These are phyloP conservation scores for Periconia digitata DNA, from an alignment of 2,329 filamentous ascomycete genomes.

Conservation along the genomic window DNA sequence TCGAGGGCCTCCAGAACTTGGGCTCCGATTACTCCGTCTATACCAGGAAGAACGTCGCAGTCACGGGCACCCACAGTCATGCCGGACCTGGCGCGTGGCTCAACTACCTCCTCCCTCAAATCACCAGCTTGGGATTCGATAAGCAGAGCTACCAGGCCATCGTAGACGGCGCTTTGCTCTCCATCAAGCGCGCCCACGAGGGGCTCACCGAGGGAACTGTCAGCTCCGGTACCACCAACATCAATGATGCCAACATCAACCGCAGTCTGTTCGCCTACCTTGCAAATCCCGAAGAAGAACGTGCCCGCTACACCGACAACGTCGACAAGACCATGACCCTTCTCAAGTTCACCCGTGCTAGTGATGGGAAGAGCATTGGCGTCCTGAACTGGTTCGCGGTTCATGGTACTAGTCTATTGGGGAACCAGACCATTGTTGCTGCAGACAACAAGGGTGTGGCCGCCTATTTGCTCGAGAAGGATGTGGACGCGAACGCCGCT, in stretches of 20 bases:
- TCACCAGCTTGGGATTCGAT: conserved; percentile 84
- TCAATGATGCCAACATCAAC: conserved; percentile 81
- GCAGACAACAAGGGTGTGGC: conserved; percentile 98
- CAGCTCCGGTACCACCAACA: conserved; percentile 67
- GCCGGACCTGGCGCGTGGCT: conserved; percentile 90
- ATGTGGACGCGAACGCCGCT: conserved; percentile 51
- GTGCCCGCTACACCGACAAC: conserved; percentile 65
- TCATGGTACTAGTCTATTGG: conserved; percentile 86
- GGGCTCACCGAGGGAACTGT: conserved; percentile 70
- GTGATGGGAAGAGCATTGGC: conserved; percentile 75
- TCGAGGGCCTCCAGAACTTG: conserved; percentile 69
- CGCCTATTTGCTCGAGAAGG: conserved; percentile 79
- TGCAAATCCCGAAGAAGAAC: conserved; percentile 77
- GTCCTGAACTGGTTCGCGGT: conserved; percentile 89
- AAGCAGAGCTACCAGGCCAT: conserved; percentile 86
- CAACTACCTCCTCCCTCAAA: conserved; percentile 90
- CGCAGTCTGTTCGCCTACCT: conserved; percentile 86
- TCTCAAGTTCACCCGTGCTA: conserved; percentile 73
- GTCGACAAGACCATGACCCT: conserved; percentile 80
- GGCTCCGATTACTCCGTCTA: conserved; percentile 76
- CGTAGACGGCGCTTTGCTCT: conserved; percentile 79
- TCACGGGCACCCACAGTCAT: conserved; percentile 93
- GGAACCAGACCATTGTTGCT: conserved; percentile 87
- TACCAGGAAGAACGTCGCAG: conserved; percentile 76
- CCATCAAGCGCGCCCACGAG: conserved; percentile 79